phyloP scores from a whole-genome alignment of 495 filamentous ascomycete species.

The Cercophora sp. region DNA sequence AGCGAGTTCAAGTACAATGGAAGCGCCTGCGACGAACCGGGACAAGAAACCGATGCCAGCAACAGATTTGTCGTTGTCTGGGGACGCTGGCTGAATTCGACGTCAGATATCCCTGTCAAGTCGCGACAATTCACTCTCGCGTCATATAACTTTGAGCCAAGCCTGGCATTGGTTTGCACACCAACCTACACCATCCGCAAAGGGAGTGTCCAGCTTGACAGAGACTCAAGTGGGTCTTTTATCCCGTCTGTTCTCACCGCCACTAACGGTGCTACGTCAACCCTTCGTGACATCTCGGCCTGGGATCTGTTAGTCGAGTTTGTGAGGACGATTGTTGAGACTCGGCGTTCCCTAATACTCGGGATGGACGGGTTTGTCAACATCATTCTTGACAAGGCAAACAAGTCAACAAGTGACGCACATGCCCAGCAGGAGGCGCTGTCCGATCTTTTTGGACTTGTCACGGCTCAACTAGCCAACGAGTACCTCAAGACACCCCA shows the following conservation, averaged over 20 bases:
- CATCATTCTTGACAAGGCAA: too few species aligned
- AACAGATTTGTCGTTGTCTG: background rate
- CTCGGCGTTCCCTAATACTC: background rate
- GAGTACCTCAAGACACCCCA: background rate
- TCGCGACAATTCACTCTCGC: background rate
- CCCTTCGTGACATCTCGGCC: background rate
- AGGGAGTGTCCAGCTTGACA: background rate
- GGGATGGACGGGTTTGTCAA: background rate
- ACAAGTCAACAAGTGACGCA: background rate
- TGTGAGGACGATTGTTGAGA: background rate
- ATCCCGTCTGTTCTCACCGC: background rate
- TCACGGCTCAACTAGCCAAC: background rate
- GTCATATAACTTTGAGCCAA: background rate
- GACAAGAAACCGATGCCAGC: background rate
- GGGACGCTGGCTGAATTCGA: too few species aligned
- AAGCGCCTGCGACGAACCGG: background rate
- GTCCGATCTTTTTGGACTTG: background rate
- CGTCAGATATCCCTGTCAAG: too few species aligned
- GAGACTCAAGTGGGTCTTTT: background rate
- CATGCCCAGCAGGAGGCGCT: background rate
- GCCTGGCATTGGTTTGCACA: background rate
- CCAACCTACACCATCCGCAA: background rate
- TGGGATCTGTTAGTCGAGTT: slow-evolving; percentile 1
- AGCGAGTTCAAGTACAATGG: background rate
- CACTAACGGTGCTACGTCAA: too few species aligned